A percentile compares a stretch with the other conserved stretches of the same genome.
phyloP scores from a whole-genome alignment of 1,139 yeast species.

The Candida glucosophila region DNA sequence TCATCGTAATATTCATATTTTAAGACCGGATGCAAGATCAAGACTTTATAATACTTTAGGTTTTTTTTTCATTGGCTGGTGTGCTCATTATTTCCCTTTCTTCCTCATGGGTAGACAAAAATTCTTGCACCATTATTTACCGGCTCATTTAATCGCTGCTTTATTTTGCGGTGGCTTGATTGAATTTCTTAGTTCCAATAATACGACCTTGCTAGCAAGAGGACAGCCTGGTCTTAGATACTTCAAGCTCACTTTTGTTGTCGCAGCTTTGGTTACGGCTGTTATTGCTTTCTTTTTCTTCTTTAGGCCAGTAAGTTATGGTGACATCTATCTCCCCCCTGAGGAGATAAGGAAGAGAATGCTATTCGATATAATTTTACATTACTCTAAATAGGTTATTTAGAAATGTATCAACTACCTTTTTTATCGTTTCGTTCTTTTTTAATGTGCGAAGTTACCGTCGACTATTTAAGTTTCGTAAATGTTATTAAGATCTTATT shows the following conservation, averaged over 20 bases:
- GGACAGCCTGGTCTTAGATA: constrained; percentile 17
- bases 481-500: constrained; percentile 18
- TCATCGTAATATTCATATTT: constrained; percentile 57
- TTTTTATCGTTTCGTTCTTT: too few relatives aligned
- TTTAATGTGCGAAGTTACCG: too few relatives aligned
- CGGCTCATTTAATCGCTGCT: constrained; percentile 91
- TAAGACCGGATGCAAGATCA: constrained; percentile 57
- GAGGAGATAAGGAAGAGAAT: constrained; percentile 66
- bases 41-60: constrained; percentile 76
- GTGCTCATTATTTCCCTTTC: constrained; percentile 84
- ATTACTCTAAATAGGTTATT: constrained; percentile 57
- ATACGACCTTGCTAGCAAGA: constrained; percentile 21
- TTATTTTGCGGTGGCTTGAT: constrained; percentile 73
- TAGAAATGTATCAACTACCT: too few relatives aligned
- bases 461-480: too few relatives aligned
- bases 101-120: constrained; percentile 89
- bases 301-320: constrained; percentile 83
- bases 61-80: constrained; percentile 82
- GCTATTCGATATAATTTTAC: constrained; percentile 76
- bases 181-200: constrained; percentile 71
- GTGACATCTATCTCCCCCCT: constrained; percentile 55
- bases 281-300: constrained; percentile 58
- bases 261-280: constrained; percentile 34
- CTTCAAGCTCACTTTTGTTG: constrained; percentile 22
- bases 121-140: constrained; percentile 90